phyloP scores from a whole-genome alignment of 2,329 filamentous ascomycete genomes.

The Alternaria triticimaculans region DNA sequence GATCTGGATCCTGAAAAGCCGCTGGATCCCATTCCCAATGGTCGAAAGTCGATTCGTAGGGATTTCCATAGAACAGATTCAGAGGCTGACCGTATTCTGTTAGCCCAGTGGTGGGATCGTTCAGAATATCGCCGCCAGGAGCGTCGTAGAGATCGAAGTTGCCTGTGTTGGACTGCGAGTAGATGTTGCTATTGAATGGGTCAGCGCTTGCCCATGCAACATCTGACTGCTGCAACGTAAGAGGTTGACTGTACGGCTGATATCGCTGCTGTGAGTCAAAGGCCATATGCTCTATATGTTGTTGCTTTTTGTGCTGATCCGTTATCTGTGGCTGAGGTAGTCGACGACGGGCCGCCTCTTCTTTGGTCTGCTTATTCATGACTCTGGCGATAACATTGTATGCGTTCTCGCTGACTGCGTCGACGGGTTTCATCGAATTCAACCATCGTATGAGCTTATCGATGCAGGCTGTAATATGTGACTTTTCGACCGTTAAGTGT shows the following conservation, averaged over 20 bases:
- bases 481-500: slow-evolving; percentile 32
- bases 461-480: slow-evolving; percentile 28
- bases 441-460: slow-evolving; percentile 45
- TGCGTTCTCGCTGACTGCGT: slow-evolving; percentile 38
- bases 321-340: background rate
- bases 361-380: slow-evolving; percentile 7
- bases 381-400: slow-evolving; percentile 25
- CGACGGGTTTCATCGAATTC: slow-evolving; percentile 31
- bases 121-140: background rate
- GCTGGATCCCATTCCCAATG: slow-evolving; percentile 12
- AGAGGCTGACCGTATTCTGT: slow-evolving; percentile 7
- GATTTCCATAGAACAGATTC: slow-evolving; percentile 16
- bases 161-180: background rate
- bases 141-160: background rate
- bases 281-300: background rate
- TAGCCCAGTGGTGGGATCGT: background rate
- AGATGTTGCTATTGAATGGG: background rate
- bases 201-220: background rate
- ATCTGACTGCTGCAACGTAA: background rate
- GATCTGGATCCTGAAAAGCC: background rate
- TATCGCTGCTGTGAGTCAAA: background rate
- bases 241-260: background rate
- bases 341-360: background rate
- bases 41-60: slow-evolving; percentile 17
- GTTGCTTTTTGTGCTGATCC: background rate